Conservation (phyloP, 73 alveolate genomes). For the Breviolum minutum region DNA sequence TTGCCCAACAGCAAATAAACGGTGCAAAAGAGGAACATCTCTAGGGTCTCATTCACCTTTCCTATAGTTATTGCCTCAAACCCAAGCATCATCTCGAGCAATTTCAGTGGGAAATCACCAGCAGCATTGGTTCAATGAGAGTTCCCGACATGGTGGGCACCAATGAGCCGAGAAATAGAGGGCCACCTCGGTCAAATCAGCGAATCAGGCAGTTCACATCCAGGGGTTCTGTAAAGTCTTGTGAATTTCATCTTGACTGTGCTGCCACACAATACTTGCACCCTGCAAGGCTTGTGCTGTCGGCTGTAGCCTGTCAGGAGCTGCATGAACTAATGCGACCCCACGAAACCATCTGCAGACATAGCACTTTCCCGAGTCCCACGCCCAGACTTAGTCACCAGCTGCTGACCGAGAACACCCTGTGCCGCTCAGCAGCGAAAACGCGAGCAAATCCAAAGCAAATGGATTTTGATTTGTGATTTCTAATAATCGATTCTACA, state of each 20-base stretch:
- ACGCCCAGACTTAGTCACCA: slow-evolving; percentile 67
- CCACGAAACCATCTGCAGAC: not conserved
- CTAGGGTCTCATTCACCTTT: not conserved
- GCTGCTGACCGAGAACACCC: slow-evolving; percentile 63
- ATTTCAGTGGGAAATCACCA: not conserved
- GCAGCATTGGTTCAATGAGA: not conserved
- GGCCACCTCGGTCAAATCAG: slow-evolving; percentile 34
- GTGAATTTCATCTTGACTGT: not conserved
- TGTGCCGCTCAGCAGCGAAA: not conserved
- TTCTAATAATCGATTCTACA: too few species aligned
- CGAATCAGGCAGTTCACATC: not conserved
- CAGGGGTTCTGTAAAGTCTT: not conserved
- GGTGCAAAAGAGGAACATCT: not conserved
- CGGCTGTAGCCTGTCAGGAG: slow-evolving; percentile 39
- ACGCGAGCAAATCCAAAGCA: too few species aligned
- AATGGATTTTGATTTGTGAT: too few species aligned
- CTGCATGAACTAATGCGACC: not conserved
- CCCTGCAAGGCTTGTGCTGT: slow-evolving; percentile 60
- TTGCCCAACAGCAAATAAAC: not conserved
- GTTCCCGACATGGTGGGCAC: slow-evolving; percentile 66
- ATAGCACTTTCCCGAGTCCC: not conserved
- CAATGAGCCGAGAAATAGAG: slow-evolving; percentile 81
- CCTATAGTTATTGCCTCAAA: not conserved
- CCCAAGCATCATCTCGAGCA: not conserved
- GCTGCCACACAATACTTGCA: slow-evolving; percentile 23